A percentile compares a stretch with the other conserved stretches of the same genome.
Conservation (phyloP, 306 rosid genomes). For the Prunus padus region DNA sequence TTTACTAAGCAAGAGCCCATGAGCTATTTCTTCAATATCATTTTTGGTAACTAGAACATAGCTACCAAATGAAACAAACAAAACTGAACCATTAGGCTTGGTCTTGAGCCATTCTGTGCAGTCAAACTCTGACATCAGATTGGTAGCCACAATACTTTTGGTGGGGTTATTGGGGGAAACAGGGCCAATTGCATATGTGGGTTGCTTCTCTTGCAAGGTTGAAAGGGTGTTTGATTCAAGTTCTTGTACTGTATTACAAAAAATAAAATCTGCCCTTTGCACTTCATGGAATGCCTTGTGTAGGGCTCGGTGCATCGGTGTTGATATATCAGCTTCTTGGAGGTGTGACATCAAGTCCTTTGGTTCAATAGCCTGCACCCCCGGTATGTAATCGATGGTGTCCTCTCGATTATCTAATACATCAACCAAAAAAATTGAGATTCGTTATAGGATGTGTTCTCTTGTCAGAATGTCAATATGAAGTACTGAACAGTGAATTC, state of each 20-base stretch:
- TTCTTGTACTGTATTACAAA: slow-evolving; percentile 34
- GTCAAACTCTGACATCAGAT: slow-evolving; percentile 20
- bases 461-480: too few species aligned
- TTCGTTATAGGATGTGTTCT: too few species aligned
- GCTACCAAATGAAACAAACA: slow-evolving; percentile 29
- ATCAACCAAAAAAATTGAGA: background rate
- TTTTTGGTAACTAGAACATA: background rate
- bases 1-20: slow-evolving; percentile 18
- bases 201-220: slow-evolving; percentile 31
- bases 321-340: background rate
- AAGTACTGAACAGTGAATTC: too few species aligned
- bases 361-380: slow-evolving; percentile 26
- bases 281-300: slow-evolving; percentile 24
- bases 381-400: slow-evolving; percentile 32
- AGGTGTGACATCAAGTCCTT: slow-evolving; percentile 28
- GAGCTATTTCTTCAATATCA: slow-evolving; percentile 25
- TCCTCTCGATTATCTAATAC: slow-evolving; percentile 28
- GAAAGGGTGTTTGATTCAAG: slow-evolving; percentile 31
- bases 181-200: slow-evolving; percentile 32
- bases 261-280: slow-evolving; percentile 25
- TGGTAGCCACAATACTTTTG: slow-evolving; percentile 21
- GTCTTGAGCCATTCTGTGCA: slow-evolving; percentile 27
- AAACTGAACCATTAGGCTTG: slow-evolving; percentile 28
- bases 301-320: background rate
- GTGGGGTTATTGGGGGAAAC: slow-evolving; percentile 6